These are phyloP conservation scores for Pseudopithomyces maydicus DNA, from an alignment of 2,329 filamentous ascomycete species.

Conservation along the genomic window DNA sequence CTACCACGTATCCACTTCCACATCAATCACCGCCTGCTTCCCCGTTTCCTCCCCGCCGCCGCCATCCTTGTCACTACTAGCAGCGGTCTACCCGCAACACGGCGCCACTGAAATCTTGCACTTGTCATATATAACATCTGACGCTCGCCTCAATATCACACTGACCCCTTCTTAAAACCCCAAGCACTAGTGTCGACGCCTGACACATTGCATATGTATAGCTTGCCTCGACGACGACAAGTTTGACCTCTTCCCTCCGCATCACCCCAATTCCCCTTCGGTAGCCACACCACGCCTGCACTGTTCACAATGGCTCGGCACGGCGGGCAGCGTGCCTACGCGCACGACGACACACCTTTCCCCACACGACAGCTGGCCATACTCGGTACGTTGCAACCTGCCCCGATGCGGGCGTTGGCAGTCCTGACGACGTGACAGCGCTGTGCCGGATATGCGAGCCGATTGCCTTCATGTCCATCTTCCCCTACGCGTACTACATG, in stretches of 20 bases:
- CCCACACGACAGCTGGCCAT: constrained; percentile 63
- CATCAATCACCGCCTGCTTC: constrained; percentile 43
- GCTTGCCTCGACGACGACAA: constrained; percentile 21
- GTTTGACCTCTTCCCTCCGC: constrained; percentile 3
- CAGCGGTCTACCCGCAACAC: constrained; percentile 42
- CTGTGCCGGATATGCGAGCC: constrained; percentile 96
- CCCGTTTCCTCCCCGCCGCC: constrained; percentile 46
- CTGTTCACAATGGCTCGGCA: constrained; percentile 35
- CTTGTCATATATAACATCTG: constrained; percentile 43
- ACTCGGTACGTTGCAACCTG: constrained; percentile 50
- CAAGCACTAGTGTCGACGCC: constrained; percentile 24
- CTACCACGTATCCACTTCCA: constrained; percentile 42
- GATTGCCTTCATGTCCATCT: constrained; percentile 99
- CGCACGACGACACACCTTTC: constrained; percentile 52
- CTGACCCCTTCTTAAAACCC: constrained; percentile 30
- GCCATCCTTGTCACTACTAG: constrained; percentile 40
- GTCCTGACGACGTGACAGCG: constrained; percentile 56
- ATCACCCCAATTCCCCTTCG: constrained; percentile 18
- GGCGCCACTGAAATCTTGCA: constrained; percentile 48
- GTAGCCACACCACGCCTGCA: constrained; percentile 18
- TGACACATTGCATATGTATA: constrained; percentile 40
- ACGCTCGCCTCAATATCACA: constrained; percentile 39
- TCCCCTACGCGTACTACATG: constrained; percentile 99
- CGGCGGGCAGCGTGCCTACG: constrained; percentile 31
- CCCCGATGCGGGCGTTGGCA: neutral